Evolutionary conservation across 2,329 filamentous ascomycete species (phyloP).

Genomic region (Fusarium sp.): DNA sequence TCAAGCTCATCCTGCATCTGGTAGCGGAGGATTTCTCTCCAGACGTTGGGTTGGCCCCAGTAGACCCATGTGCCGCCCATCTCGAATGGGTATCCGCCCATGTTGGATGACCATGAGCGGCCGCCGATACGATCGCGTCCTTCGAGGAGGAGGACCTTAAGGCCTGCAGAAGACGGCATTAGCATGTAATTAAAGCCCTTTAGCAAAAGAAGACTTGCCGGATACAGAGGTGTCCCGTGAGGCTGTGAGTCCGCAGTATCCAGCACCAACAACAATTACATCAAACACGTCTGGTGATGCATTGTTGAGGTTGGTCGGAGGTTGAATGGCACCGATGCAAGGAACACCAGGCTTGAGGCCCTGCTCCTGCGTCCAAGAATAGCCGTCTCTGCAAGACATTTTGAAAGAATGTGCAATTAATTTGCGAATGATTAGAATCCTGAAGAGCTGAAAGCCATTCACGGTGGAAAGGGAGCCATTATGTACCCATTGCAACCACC

Average conservation of each 20-base stretch:
- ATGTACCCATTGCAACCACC: background rate
- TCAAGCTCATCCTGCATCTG: slow-evolving; percentile 56
- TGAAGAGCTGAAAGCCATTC: background rate
- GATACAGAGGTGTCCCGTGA: slow-evolving; percentile 45
- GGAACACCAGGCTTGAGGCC: slow-evolving; percentile 48
- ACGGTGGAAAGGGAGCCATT: background rate
- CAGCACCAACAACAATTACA: slow-evolving; percentile 48
- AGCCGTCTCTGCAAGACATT: slow-evolving; percentile 49
- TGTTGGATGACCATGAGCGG: slow-evolving; percentile 59
- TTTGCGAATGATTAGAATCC: background rate
- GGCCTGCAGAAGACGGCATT: too few relatives aligned
- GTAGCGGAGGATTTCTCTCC: slow-evolving; percentile 61
- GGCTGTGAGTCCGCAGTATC: slow-evolving; percentile 48
- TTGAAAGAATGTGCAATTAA: background rate
- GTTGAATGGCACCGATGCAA: slow-evolving; percentile 47
- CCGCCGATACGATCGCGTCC: slow-evolving; percentile 62
- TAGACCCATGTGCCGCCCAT: slow-evolving; percentile 65
- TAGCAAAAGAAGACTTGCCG: too few relatives aligned
- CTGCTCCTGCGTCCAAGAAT: slow-evolving; percentile 46
- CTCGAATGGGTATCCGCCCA: slow-evolving; percentile 58
- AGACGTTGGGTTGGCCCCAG: slow-evolving; percentile 58
- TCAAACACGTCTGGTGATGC: slow-evolving; percentile 37
- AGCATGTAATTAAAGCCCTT: too few relatives aligned
- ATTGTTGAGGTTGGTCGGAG: slow-evolving; percentile 36
- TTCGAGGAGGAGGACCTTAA: slow-evolving; percentile 59